These are phyloP conservation scores for Botrytis hyacinthi DNA, from an alignment of 2,329 filamentous ascomycete species.

Conservation along the genomic window DNA sequence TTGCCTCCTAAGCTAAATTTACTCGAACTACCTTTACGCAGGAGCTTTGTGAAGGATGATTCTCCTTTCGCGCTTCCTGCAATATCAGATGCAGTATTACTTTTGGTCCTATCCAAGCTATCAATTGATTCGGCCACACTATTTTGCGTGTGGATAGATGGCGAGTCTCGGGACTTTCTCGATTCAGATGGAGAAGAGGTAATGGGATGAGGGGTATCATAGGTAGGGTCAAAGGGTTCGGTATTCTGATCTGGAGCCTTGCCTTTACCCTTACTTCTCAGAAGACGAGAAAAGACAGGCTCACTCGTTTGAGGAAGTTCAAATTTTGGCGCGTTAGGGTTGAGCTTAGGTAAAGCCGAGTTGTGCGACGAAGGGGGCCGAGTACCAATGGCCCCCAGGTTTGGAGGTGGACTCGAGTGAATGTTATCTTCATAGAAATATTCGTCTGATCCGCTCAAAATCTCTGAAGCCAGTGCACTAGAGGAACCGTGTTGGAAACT, in stretches of 20 bases:
- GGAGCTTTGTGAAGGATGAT: constrained; percentile 55
- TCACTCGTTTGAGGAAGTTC: constrained; percentile 52
- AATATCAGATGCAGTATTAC: constrained; percentile 57
- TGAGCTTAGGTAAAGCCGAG: constrained; percentile 60
- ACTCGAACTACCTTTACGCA: constrained; percentile 63
- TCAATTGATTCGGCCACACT: constrained; percentile 53
- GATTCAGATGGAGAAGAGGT: constrained; percentile 51
- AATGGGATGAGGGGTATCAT: constrained; percentile 26
- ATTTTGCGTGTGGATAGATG: constrained; percentile 56
- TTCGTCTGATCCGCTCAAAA: constrained; percentile 63
- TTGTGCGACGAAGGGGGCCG: constrained; percentile 55
- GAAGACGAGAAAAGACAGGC: constrained; percentile 57
- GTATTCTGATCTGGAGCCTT: constrained; percentile 42
- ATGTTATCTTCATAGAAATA: constrained; percentile 58
- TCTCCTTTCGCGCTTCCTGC: constrained; percentile 47
- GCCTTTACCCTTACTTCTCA: constrained; percentile 43
- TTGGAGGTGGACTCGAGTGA: constrained; percentile 50
- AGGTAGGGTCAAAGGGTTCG: constrained; percentile 37
- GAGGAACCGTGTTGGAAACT: constrained; percentile 77
- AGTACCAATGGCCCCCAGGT: constrained; percentile 76
- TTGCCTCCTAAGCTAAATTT: constrained; percentile 61
- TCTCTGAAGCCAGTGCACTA: constrained; percentile 57
- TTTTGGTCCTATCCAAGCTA: constrained; percentile 52
- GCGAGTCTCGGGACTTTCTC: constrained; percentile 55
- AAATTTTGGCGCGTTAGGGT: constrained; percentile 87